These are phyloP conservation scores for Neltuma alba DNA, from an alignment of 306 rosid species.

Conservation along the genomic window DNA sequence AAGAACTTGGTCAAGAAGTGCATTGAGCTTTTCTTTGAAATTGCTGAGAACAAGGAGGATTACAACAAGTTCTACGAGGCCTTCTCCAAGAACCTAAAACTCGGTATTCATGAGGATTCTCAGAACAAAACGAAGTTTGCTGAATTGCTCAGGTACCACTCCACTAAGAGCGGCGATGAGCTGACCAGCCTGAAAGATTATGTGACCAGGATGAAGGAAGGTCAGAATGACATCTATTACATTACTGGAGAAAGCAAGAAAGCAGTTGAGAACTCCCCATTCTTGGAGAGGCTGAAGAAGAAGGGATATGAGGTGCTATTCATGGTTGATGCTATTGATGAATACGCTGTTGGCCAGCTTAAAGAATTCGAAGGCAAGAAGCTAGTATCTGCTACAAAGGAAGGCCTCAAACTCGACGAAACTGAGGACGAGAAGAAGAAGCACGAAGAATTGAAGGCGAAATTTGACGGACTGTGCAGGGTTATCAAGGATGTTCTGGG, in stretches of 20 bases:
- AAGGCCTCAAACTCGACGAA: constrained; percentile 88
- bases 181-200: constrained; percentile 91
- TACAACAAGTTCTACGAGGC: constrained; percentile 89
- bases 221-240: constrained; percentile 84
- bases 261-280: constrained; percentile 93
- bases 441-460: constrained; percentile 69
- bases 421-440: constrained; percentile 75
- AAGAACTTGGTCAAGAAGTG: constrained; percentile 94
- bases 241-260: constrained; percentile 94
- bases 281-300: constrained; percentile 91
- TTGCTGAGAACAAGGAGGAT: constrained; percentile 97
- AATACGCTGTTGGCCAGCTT: constrained; percentile 87
- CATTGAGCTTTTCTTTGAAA: constrained; percentile 80
- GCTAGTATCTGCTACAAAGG: constrained; percentile 91
- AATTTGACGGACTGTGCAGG: constrained; percentile 83
- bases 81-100: constrained; percentile 87
- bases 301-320: constrained; percentile 78
- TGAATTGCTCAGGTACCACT: constrained; percentile 83
- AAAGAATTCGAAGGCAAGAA: constrained; percentile 96
- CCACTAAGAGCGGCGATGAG: constrained; percentile 92
- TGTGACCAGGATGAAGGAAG: constrained; percentile 97
- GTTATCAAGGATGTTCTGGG: constrained; percentile 94
- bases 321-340: constrained; percentile 97
- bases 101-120: constrained; percentile 89
- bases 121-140: constrained; percentile 82